Evolutionary conservation across 164 flowering plant genomes (phyloP).

Genomic region (Chloranthus sessilifolius): DNA sequence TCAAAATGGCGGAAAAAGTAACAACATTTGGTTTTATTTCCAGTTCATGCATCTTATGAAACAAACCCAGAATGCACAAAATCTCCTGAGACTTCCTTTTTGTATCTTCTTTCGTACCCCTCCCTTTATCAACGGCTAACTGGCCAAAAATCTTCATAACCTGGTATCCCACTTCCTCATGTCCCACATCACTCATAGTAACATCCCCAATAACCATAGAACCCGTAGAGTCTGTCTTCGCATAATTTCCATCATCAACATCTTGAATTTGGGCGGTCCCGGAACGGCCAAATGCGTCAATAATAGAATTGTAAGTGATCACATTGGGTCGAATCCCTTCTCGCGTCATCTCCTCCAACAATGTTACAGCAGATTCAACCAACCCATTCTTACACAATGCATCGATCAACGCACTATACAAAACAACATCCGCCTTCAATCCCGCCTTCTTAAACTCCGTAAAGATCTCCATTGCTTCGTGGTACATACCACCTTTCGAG

Average conservation of each 20-base stretch:
- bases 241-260: slow-evolving; percentile 16
- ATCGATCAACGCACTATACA: slow-evolving; percentile 89
- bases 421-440: slow-evolving; percentile 91
- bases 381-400: slow-evolving; percentile 88
- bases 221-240: slow-evolving; percentile 21
- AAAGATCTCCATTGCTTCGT: slow-evolving; percentile 80
- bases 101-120: slow-evolving; percentile 28
- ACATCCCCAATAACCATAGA: slow-evolving; percentile 19
- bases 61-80: slow-evolving; percentile 61
- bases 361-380: slow-evolving; percentile 66
- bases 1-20: slow-evolving; percentile 93
- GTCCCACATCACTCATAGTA: slow-evolving; percentile 8
- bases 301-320: slow-evolving; percentile 92
- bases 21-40: slow-evolving; percentile 96
- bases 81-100: slow-evolving; percentile 45
- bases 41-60: slow-evolving; percentile 85
- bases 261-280: slow-evolving; percentile 22
- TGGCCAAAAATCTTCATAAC: slow-evolving; percentile 62
- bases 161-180: slow-evolving; percentile 28
- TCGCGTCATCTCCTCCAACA: slow-evolving; percentile 89
- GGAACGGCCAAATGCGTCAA: slow-evolving; percentile 86
- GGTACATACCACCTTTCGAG: slow-evolving; percentile 74
- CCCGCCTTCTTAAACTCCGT: slow-evolving; percentile 74
- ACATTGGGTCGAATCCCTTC: slow-evolving; percentile 92
- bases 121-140: slow-evolving; percentile 45